Evolutionary conservation across 164 flowering plant species (phyloP), one percentile per base, ranked within the genome.

Genomic region (Chloranthus sessilifolius): DNA sequence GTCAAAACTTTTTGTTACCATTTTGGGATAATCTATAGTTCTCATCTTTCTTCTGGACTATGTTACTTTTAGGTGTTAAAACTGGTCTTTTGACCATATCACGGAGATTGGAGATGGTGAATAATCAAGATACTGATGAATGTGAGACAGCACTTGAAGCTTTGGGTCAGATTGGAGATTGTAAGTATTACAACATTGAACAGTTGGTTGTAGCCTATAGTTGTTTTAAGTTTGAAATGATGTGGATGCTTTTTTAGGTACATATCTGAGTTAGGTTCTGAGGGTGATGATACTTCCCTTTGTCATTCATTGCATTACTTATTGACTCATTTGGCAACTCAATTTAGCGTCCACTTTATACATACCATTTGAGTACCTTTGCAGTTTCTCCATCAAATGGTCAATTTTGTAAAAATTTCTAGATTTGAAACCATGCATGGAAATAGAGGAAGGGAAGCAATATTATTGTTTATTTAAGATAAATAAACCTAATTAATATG

Each of bases 71-170:
- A 88, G 96, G 79, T 70, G 59, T 70, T 49, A 63, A 43, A 53
- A 34, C 55, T 46, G 46, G 74, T 39, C 64, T 88, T 29, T 69
- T 75, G 33, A 80, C 76, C 25, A 77, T 86, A 59, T 78, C 69
- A 67, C 72, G 47, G 37, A 74, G 77, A 60, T 71, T 88, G 45
- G 76, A 44, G 56, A 60, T 57, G 17, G 33, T 74, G 56, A 79
- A 74, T 53, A 60, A 46, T 62, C 70, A 67, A 62, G 82, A 81
- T 55, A 60, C 69, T 43, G 85, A 84, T 72, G 99, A 86, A 72
- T 74, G 64, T 64, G 94, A 86, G 77, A 70, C 73, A 58, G 94
- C 91, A 42, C 71, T 86, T 50, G 96, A 92, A 65, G 89, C 94
- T 48, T 46, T 88, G 41, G 99, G 97, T 61, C 84, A 85, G 45